Evolutionary conservation across 768 basidiomycete genomes (phyloP).

Genomic region (Porpolomopsis calyptriformis): DNA sequence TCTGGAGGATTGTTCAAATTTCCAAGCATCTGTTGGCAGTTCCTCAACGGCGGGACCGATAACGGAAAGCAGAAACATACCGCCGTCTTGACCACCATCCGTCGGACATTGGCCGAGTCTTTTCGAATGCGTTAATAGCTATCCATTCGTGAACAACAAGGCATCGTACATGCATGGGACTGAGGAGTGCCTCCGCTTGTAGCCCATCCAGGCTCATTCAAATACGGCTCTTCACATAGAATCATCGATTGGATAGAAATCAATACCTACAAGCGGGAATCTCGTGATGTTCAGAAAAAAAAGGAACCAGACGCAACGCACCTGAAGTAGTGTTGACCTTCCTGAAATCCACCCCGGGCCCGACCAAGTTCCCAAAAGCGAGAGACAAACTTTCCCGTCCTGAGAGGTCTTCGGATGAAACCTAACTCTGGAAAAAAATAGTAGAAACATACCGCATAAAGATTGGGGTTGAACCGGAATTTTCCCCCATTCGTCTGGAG

Average conservation of each 20-base stretch:
- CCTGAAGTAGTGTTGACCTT: slow-evolving; percentile 82
- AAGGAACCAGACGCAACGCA: slow-evolving; percentile 20
- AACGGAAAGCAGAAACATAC: slow-evolving; percentile 29
- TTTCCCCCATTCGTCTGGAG: slow-evolving; percentile 75
- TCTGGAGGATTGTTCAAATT: slow-evolving; percentile 75
- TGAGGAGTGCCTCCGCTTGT: slow-evolving; percentile 58
- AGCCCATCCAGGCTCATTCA: slow-evolving; percentile 90
- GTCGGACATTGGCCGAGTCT: slow-evolving; percentile 88
- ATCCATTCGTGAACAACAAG: neutral
- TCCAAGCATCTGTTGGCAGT: slow-evolving; percentile 57
- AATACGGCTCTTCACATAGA: slow-evolving; percentile 84
- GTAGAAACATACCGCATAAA: slow-evolving; percentile 63
- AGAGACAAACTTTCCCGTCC: slow-evolving; percentile 93
- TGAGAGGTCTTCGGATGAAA: slow-evolving; percentile 16
- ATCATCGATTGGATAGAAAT: slow-evolving; percentile 98
- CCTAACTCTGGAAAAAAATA: neutral
- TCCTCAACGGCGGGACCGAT: slow-evolving; percentile 1
- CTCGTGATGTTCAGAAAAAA: neutral
- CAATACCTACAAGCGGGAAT: slow-evolving; percentile 53
- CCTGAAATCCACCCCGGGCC: slow-evolving; percentile 93
- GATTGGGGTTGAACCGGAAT: slow-evolving; percentile 88
- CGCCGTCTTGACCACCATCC: slow-evolving; percentile 87
- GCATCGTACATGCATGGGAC: slow-evolving; percentile 61
- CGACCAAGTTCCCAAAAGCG: slow-evolving; percentile 82
- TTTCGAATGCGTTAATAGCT: slow-evolving; percentile 9